Evolutionary conservation across 179 eudicot genomes (phyloP).

Genomic region (Kewa caespitosa): DNA sequence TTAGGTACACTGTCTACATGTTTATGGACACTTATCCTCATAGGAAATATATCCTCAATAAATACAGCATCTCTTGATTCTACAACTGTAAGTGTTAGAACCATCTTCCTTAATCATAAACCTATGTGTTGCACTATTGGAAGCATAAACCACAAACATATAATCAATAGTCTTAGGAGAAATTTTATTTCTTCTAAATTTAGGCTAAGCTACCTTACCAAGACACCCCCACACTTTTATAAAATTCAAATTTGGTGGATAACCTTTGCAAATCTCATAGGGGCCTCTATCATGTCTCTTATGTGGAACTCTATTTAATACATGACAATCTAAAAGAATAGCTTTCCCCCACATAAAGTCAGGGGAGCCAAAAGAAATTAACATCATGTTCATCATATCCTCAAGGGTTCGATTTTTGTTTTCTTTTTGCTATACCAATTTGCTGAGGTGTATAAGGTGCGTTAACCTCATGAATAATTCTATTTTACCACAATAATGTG

Average conservation of each 20-base stretch:
- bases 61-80: constrained; percentile 3
- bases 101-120: not conserved
- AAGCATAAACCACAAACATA: constrained; percentile 4
- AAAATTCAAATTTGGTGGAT: not conserved
- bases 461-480: constrained; percentile 9
- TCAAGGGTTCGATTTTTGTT: constrained; percentile 7
- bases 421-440: constrained; percentile 8
- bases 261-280: not conserved
- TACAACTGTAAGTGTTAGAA: not conserved
- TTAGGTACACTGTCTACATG: not conserved
- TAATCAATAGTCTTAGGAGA: not conserved
- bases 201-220: not conserved
- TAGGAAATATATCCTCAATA: constrained; percentile 8
- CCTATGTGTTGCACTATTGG: not conserved
- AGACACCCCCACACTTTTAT: constrained; percentile 7
- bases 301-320: not conserved
- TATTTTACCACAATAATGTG: not conserved
- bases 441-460: not conserved
- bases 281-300: not conserved
- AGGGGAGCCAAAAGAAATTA: constrained; percentile 6
- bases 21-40: not conserved
- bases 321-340: constrained; percentile 4
- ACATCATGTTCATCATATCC: constrained; percentile 11
- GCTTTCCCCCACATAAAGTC: constrained; percentile 4
- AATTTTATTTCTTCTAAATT: not conserved